phyloP scores from a whole-genome alignment of 768 basidiomycete species.

The Hygrocybe coccinea region DNA sequence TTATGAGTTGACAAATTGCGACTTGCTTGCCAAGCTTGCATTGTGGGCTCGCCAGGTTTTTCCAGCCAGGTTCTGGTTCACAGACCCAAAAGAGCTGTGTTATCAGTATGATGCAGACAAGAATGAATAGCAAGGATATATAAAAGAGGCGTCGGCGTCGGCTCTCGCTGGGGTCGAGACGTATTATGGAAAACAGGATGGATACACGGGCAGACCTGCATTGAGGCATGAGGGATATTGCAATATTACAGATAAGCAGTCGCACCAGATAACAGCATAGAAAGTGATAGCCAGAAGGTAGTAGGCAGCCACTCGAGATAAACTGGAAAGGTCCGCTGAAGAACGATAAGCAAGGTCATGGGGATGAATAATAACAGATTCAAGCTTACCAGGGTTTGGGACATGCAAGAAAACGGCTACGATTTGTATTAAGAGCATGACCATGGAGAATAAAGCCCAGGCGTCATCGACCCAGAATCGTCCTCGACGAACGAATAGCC shows the following conservation, averaged over 20 bases:
- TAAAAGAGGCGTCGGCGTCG: constrained; percentile 24
- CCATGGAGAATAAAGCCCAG: constrained; percentile 28
- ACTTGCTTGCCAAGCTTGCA: constrained; percentile 44
- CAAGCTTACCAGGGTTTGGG: constrained; percentile 20
- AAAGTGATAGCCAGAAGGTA: constrained; percentile 36
- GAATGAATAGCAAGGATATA: constrained; percentile 28
- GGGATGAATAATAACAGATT: constrained; percentile 8
- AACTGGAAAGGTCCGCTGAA: constrained; percentile 5
- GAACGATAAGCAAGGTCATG: constrained; percentile 7
- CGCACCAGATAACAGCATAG: constrained; percentile 38
- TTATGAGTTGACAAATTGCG: constrained; percentile 48
- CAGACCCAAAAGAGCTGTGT: constrained; percentile 45
- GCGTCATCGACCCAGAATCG: constrained; percentile 36
- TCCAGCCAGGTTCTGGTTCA: constrained; percentile 38
- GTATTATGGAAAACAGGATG: constrained; percentile 51
- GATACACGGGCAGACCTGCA: constrained; percentile 45
- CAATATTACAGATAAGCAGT: neutral
- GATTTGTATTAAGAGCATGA: constrained; percentile 25
- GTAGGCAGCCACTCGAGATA: constrained; percentile 24
- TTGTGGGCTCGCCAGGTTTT: constrained; percentile 29
- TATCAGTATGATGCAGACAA: constrained; percentile 34
- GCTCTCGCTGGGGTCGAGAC: constrained; percentile 39
- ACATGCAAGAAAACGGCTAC: constrained; percentile 26
- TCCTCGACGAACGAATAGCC: constrained; percentile 29
- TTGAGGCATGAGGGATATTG: no score